Percentiles rank a stretch among this genome's conserved stretches.
phyloP scores from a whole-genome alignment of 192 early-diverging fungal species.

The Gigaspora rosea region DNA sequence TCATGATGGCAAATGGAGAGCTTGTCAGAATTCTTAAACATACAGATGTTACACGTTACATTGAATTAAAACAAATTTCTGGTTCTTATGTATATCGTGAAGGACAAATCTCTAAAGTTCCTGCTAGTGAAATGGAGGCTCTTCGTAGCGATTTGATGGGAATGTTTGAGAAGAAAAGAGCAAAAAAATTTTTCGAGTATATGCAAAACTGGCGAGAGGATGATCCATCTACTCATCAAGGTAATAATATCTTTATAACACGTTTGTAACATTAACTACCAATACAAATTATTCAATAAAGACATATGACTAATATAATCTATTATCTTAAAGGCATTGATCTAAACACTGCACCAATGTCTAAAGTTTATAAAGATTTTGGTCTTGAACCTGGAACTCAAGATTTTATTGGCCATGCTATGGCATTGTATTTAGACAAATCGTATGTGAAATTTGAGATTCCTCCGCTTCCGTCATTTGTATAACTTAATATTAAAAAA shows the following conservation, averaged over 20 bases:
- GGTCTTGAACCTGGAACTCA: slow-evolving; percentile 92
- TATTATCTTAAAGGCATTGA: slow-evolving; percentile 59
- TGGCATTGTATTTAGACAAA: slow-evolving; percentile 96
- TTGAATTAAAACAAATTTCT: slow-evolving; percentile 95
- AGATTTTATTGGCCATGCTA: slow-evolving; percentile 97
- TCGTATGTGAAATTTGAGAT: slow-evolving; percentile 34
- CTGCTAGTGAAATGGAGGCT: slow-evolving; percentile 86
- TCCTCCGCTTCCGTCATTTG: not conserved
- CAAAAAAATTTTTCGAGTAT: slow-evolving; percentile 95
- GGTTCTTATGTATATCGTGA: slow-evolving; percentile 92
- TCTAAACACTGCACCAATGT: slow-evolving; percentile 74
- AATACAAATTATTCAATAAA: no score
- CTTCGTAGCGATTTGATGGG: slow-evolving; percentile 85
- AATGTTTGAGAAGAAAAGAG: slow-evolving; percentile 90
- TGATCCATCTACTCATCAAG: slow-evolving; percentile 80
- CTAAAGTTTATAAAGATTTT: slow-evolving; percentile 86
- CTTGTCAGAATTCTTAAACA: slow-evolving; percentile 96
- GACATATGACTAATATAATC: not conserved
- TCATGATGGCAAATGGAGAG: slow-evolving; percentile 99
- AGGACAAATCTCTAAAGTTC: slow-evolving; percentile 94
- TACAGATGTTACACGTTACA: slow-evolving; percentile 97
- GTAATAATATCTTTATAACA: slow-evolving; percentile 5
- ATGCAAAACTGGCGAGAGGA: slow-evolving; percentile 87
- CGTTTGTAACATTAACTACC: no score
- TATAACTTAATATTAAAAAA: not conserved